Percentiles rank a stretch among this genome's conserved stretches.
phyloP scores from a whole-genome alignment of 176 grass and related monocot genomes.

The Aegilops speltoides region DNA sequence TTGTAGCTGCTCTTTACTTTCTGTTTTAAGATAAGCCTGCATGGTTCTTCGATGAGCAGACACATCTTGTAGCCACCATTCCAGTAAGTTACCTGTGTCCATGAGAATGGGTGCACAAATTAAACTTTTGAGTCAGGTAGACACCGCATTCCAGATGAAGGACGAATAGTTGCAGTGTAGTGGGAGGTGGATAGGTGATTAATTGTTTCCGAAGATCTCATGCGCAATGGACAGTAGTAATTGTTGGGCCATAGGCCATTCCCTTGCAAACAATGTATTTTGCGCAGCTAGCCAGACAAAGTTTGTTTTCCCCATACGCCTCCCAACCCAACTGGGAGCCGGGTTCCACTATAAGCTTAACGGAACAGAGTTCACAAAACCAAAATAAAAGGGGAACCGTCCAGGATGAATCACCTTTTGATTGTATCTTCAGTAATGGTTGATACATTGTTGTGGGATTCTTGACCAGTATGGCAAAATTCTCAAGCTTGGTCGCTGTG shows the following conservation, averaged over 20 bases:
- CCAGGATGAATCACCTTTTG: not conserved
- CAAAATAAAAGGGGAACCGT: not conserved
- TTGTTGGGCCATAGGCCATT: not conserved
- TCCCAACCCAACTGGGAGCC: too few relatives aligned
- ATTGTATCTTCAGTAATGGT: not conserved
- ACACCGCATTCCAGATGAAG: not conserved
- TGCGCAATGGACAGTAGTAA: not conserved
- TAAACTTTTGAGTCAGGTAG: not conserved
- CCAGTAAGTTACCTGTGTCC: not conserved
- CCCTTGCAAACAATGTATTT: not conserved
- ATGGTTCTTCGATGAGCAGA: not conserved
- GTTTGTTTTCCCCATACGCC: too few relatives aligned
- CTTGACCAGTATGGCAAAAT: not conserved
- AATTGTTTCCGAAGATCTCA: not conserved
- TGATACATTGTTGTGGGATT: not conserved
- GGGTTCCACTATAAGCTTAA: too few relatives aligned
- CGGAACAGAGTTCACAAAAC: too few relatives aligned
- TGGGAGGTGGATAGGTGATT: not conserved
- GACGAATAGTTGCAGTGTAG: not conserved
- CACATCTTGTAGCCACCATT: not conserved
- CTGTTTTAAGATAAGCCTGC: not conserved
- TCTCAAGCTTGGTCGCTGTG: not conserved
- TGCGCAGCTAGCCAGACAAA: not conserved
- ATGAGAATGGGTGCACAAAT: not conserved
- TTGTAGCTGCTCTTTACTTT: not conserved